Base-by-base conservation (phyloP, 2,329 filamentous ascomycete species). In the Ilyonectria destructans region DNA sequence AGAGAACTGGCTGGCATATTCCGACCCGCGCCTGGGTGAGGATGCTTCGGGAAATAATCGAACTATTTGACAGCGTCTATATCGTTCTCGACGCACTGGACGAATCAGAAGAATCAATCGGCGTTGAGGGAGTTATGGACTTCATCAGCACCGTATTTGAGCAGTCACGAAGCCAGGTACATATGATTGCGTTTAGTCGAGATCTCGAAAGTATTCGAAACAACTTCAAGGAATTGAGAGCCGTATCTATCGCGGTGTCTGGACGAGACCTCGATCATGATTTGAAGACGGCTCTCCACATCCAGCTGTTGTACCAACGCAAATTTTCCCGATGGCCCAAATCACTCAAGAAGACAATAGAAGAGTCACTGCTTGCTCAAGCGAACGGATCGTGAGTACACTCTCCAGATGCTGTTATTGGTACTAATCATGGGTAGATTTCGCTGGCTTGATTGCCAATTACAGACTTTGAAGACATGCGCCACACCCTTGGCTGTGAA, bases 61-160 rank as follows among this genome's bases (percentile, higher is more conserved):
- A 31, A 12, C 19, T 9, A 13, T 52, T 52, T 19, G n/a, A 26
- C 17, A 26, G 29, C 29, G 29, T 52, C 23, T 52, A 52, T 12
- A 33, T 52, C 23, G 49, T 33, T 12, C 8, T 52, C 9, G 49
- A 31, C 23, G 49, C 49, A 17, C 15, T 52, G 49, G 49, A 52
- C 17, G 49, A 52, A 52, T 29, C 29, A 15, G 49, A 52, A 52
- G 49, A 52, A 9, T 29, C 49, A 17, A 17, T 52, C 12, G 29
- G 29, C 29, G 21, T n/a, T 52, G 21, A 52, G 17, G 23, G 31
- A 33, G 10, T 52, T 10, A 35, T 31, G 26, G 49, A 35, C 31
- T 54, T 33, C 17, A 35, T 54, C 8, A n/a, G 2, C 15, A n/a
- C 9, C 13, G 26, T 48, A 23, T 13, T 48, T 19, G 19, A 21